Evolutionary conservation across 148 eudicot species (phyloP), one percentile per base, ranked within the genome.

Genomic region (Fallopia convolvulus): DNA sequence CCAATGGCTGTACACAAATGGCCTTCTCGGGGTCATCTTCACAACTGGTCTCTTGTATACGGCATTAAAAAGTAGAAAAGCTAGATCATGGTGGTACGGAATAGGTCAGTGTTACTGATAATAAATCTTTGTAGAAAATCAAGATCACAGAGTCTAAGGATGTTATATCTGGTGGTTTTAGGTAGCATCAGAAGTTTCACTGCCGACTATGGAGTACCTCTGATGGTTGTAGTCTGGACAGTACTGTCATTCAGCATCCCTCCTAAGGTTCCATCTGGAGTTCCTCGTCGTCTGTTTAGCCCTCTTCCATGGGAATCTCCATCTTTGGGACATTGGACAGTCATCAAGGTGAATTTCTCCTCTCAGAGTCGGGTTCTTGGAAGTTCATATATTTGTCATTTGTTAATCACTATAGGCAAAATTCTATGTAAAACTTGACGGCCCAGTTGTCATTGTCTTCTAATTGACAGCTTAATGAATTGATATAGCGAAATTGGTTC

Each of bases 201-300:
- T 71, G 98, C 98, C 70, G 97, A 92, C 81, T 94, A 92, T 79
- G 98, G 98, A 23, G 98, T 94, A 79, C 98, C 98, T 23, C 73
- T 92, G 44, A 84, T 92, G 90, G 88, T 92, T 4, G 79, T 94
- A 20, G 56, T 83, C 44, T 94, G 98, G 98, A 90, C 98, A 52
- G 82, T 80, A 68, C 13, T 92, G 78, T 94, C 98, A 32, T 94
- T 79, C 60, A 65, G 82, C 56, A 76, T 85, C 15, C 98, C 98
- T 4, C 39, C 80, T 3, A 79, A 83, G 84, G 72, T 90, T 72
- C 94, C 97, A 49, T 33, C 87, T 73, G 92, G 85, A 75, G 89
- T 94, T 76, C 98, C 98, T 13, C 86, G 98, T 68, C 84, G 97
- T 79, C 97, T 94, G 50, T 80, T 83, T 74, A 79, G 89, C 79